Base-by-base conservation (phyloP, 768 basidiomycete genomes). In the Hericium coralloides region DNA sequence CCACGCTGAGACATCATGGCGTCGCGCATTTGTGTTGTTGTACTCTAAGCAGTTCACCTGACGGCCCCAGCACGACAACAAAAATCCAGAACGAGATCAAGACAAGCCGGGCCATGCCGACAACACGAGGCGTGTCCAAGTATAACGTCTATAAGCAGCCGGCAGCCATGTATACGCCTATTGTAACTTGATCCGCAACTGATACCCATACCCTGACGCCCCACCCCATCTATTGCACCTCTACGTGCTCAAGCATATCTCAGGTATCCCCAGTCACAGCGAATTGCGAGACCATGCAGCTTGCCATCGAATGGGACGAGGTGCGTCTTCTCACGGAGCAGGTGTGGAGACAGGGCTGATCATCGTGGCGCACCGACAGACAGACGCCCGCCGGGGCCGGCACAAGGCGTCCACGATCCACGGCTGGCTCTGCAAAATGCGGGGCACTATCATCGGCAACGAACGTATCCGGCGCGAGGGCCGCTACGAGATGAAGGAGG, bases 401-500 rank as follows among this genome's bases (percentile, higher is more conserved):
- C 56, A 50, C 20, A 20, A 37, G 36, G 57, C 62, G 41, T 63
- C 62, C 41, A 63, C 62, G 3, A 59, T 63, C 49, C 62, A 63
- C 47, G 62, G 62, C 57, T 63, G 62, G 62, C 62, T 63, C 49
- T 38, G 53, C 49, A 63, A 61, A 55, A 61, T 60, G 59, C 59
- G 62, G n/a, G 62, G 62, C 20, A 61, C 62, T 17, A 38, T 61
- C 25, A 25, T 52, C 10, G 62, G 60, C 17, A 61, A 57, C 39
- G 62, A 63, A 47, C n/a, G 49, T 8, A 38, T 58, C 37, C 61
- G 61, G 39, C 61, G 57, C n/a, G 52, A 36, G 26, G 61, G 61
- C 38, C 59, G 61, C 39, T 31, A 38, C 26, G 61, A 62, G 59
- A 62, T 62, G 61, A 62, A 58, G 52, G 54, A 53, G 55, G 61